Evolutionary conservation across 352 stramenopile species (phyloP).

Genomic region (Pythium diclinum): DNA sequence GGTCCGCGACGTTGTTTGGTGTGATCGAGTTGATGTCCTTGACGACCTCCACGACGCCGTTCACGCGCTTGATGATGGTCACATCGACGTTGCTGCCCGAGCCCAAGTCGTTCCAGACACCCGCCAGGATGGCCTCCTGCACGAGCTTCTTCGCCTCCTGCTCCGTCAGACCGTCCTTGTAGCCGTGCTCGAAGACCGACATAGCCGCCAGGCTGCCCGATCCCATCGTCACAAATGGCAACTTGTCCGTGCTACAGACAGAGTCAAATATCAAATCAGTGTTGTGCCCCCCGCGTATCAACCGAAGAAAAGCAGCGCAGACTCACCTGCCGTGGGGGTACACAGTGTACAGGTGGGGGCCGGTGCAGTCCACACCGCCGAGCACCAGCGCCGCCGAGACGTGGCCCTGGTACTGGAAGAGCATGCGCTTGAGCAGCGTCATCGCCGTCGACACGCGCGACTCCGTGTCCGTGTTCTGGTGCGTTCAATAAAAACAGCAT

Average conservation of each 20-base stretch:
- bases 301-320: neutral
- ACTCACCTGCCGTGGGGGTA: slow-evolving; percentile 93
- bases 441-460: slow-evolving; percentile 96
- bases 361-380: slow-evolving; percentile 95
- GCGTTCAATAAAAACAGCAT: neutral
- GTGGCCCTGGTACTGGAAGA: slow-evolving; percentile 97
- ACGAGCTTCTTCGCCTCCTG: slow-evolving; percentile 96
- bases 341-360: slow-evolving; percentile 97
- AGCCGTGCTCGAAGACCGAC: slow-evolving; percentile 94
- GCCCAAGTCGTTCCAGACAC: slow-evolving; percentile 98
- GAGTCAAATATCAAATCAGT: slow-evolving; percentile 7
- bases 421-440: slow-evolving; percentile 95
- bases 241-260: slow-evolving; percentile 86
- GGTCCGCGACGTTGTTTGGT: slow-evolving; percentile 88
- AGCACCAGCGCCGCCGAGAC: slow-evolving; percentile 95
- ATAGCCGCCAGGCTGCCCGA: slow-evolving; percentile 98
- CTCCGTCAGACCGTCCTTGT: slow-evolving; percentile 95
- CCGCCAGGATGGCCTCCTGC: slow-evolving; percentile 93
- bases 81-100: slow-evolving; percentile 96
- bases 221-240: slow-evolving; percentile 99
- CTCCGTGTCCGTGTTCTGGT: slow-evolving; percentile 74
- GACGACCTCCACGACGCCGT: slow-evolving; percentile 78
- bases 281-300: slow-evolving; percentile 4
- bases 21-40: slow-evolving; percentile 92
- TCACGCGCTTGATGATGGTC: slow-evolving; percentile 92